These are phyloP conservation scores for Flaveria linearis DNA, from an alignment of 129 eudicot genomes.

Conservation along the genomic window DNA sequence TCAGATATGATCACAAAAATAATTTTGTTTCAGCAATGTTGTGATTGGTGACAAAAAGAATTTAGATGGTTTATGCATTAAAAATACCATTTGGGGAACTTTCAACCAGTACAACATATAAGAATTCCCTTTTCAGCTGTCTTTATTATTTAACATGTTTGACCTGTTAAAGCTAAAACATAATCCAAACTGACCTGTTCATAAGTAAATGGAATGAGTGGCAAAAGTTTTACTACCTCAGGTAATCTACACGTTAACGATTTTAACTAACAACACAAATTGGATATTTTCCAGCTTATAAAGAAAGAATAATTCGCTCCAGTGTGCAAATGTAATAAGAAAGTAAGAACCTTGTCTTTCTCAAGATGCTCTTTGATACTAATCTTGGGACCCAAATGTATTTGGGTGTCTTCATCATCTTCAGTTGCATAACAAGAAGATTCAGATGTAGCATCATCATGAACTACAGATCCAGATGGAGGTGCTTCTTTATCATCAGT, in stretches of 20 bases:
- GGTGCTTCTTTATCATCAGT: slow-evolving; percentile 43
- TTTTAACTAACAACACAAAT: neutral
- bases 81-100: neutral
- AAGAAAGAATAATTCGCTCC: neutral
- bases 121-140: neutral
- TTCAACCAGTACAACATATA: neutral
- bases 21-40: neutral
- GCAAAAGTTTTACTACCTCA: neutral
- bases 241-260: neutral
- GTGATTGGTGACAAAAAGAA: neutral
- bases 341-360: slow-evolving; percentile 69
- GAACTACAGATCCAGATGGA: slow-evolving; percentile 38
- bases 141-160: neutral
- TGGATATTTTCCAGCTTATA: neutral
- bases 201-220: too few species aligned
- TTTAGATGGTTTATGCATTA: slow-evolving; percentile 8
- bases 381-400: slow-evolving; percentile 72
- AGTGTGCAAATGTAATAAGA: slow-evolving; percentile 15
- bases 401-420: slow-evolving; percentile 65
- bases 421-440: slow-evolving; percentile 60
- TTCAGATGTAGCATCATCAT: slow-evolving; percentile 51
- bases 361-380: slow-evolving; percentile 77
- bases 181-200: too few species aligned
- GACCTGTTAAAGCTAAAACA: neutral
- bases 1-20: neutral